Evolutionary conservation across 1,284 basidiomycete genomes (phyloP).

Genomic region (Pyrrhoderma noxium): DNA sequence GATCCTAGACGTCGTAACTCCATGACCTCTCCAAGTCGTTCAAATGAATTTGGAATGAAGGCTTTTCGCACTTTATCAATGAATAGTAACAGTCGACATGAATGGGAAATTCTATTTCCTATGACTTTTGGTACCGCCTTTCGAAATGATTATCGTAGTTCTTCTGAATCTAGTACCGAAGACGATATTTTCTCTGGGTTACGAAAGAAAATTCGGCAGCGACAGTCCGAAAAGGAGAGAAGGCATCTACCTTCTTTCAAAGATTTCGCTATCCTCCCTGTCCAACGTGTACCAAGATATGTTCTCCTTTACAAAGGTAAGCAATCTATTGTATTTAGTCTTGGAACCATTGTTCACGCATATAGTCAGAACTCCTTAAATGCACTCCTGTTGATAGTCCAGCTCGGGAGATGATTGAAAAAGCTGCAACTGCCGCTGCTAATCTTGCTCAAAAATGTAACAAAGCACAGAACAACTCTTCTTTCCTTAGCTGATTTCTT

Average conservation of each 20-base stretch:
- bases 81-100: not conserved
- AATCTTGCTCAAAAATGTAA: constrained; percentile 60
- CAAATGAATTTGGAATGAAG: not conserved
- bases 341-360: constrained; percentile 1
- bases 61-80: constrained; percentile 10
- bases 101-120: not conserved
- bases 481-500: constrained; percentile 33
- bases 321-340: constrained; percentile 21
- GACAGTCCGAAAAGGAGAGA: constrained; percentile 14
- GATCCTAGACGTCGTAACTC: constrained; percentile 23
- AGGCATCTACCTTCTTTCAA: constrained; percentile 28
- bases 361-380: constrained; percentile 34
- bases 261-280: constrained; percentile 63
- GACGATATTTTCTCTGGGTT: constrained; percentile 5
- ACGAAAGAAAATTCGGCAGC: constrained; percentile 10
- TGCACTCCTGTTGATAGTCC: constrained; percentile 38
- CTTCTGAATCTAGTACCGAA: not conserved
- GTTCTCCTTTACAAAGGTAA: constrained; percentile 58
- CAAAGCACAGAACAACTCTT: constrained; percentile 53
- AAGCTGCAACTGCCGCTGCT: constrained; percentile 49
- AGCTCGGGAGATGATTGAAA: constrained; percentile 43
- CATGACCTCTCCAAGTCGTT: constrained; percentile 5
- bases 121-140: constrained; percentile 10
- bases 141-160: constrained; percentile 6
- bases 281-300: constrained; percentile 64